These are phyloP conservation scores for Macroventuria anomochaeta DNA, from an alignment of 2,329 filamentous ascomycete genomes.

Conservation along the genomic window DNA sequence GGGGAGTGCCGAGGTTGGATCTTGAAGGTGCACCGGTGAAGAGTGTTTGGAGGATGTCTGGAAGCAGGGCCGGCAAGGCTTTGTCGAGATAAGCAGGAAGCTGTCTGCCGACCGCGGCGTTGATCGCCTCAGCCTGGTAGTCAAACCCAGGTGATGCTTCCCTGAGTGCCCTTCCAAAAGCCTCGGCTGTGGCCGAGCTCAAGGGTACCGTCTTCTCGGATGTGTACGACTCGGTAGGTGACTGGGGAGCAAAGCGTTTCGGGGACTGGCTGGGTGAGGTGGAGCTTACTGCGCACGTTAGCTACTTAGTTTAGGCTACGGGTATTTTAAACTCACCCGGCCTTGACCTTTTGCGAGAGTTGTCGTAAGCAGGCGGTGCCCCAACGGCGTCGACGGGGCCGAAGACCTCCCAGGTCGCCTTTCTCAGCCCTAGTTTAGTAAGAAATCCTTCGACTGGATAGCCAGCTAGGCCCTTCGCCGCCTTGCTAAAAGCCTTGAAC, in stretches of 20 bases:
- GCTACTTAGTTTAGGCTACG: neutral
- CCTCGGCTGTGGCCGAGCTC: constrained; percentile 12
- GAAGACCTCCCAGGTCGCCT: constrained; percentile 20
- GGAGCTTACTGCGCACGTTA: constrained; percentile 4
- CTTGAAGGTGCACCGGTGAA: neutral
- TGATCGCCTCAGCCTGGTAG: constrained; percentile 1
- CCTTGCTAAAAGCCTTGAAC: constrained; percentile 21
- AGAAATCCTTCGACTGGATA: constrained; percentile 16
- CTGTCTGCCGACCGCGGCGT: neutral
- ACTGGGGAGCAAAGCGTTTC: neutral
- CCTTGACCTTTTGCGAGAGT: constrained; percentile 13
- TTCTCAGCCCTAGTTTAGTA: constrained; percentile 11
- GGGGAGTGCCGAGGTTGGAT: neutral
- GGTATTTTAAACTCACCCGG: constrained; percentile 3
- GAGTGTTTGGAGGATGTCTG: neutral
- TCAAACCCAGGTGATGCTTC: neutral
- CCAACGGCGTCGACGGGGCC: constrained; percentile 6
- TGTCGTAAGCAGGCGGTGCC: constrained; percentile 20
- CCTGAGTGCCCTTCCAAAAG: neutral
- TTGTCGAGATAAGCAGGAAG: neutral
- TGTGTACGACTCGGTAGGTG: constrained; percentile 9
- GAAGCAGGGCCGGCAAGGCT: neutral
- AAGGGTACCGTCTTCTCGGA: constrained; percentile 18
- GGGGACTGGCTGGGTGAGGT: neutral
- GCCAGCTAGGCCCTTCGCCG: constrained; percentile 1